These are phyloP conservation scores for Xerocomus potaroensis DNA, from an alignment of 768 basidiomycete species.

Conservation along the genomic window DNA sequence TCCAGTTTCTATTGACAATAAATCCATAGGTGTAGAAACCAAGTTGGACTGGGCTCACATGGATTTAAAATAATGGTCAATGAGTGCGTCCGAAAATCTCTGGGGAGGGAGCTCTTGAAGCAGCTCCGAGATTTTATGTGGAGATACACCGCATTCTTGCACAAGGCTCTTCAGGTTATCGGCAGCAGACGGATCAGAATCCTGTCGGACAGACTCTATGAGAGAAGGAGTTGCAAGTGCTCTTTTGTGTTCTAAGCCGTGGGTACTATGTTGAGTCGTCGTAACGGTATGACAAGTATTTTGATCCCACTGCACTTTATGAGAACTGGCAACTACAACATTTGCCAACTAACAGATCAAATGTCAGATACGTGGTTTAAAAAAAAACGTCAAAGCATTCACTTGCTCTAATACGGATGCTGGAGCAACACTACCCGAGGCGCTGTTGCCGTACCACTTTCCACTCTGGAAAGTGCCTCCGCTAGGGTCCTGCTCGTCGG, in stretches of 20 bases:
- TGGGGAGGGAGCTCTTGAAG: conserved; percentile 83
- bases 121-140: conserved; percentile 86
- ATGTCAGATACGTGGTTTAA: conserved; percentile 21
- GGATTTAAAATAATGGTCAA: conserved; percentile 76
- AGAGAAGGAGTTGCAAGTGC: conserved; percentile 28
- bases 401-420: conserved; percentile 79
- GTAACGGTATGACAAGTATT: conserved; percentile 7
- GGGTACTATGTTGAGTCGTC: conserved; percentile 23
- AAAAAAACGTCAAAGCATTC: conserved; percentile 23
- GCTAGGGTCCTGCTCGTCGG: conserved; percentile 72
- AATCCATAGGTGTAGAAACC: not conserved
- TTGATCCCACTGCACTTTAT: conserved; percentile 27
- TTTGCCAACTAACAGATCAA: conserved; percentile 44
- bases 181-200: conserved; percentile 51
- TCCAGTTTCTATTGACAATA: conserved; percentile 72
- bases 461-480: conserved; percentile 79
- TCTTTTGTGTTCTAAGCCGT: conserved; percentile 25
- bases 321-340: conserved; percentile 43
- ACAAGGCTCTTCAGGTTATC: conserved; percentile 84
- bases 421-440: conserved; percentile 78
- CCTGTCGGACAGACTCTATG: conserved; percentile 41
- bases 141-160: conserved; percentile 88
- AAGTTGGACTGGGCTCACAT: conserved; percentile 45
- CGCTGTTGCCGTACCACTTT: conserved; percentile 82
- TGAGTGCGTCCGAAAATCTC: conserved; percentile 66